Conservation (phyloP, 2,329 filamentous ascomycete genomes). For the Colletotrichum sp. region DNA sequence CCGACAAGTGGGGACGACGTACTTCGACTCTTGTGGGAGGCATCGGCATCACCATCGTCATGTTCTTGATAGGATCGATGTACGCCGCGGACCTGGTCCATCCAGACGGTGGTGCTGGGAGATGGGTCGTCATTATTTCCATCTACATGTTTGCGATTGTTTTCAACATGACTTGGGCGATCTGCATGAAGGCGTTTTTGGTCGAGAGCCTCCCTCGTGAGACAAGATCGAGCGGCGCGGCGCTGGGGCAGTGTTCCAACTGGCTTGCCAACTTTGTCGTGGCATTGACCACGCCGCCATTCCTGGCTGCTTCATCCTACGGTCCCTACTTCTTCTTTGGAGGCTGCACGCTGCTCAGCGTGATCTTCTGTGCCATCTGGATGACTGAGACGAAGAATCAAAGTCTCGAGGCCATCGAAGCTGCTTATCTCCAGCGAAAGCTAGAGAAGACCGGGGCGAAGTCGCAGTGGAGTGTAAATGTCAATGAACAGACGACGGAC, state of each 20-base stretch:
- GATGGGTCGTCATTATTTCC: slow-evolving; percentile 56
- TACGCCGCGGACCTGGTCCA: slow-evolving; percentile 50
- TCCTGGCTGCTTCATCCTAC: slow-evolving; percentile 40
- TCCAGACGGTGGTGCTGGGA: slow-evolving; percentile 36
- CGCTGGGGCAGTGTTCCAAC: slow-evolving; percentile 57
- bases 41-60: slow-evolving; percentile 50
- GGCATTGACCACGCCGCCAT: slow-evolving; percentile 46
- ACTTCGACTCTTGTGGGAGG: slow-evolving; percentile 59
- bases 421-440: background rate
- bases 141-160: slow-evolving; percentile 55
- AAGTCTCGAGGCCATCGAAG: slow-evolving; percentile 42
- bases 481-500: background rate
- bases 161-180: slow-evolving; percentile 55
- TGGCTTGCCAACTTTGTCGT: slow-evolving; percentile 54
- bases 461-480: background rate
- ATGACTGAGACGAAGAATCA: slow-evolving; percentile 49
- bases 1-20: slow-evolving; percentile 61
- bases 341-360: slow-evolving; percentile 38
- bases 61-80: slow-evolving; percentile 57
- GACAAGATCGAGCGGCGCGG: slow-evolving; percentile 59
- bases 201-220: slow-evolving; percentile 61
- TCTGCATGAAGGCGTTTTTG: slow-evolving; percentile 54
- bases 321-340: slow-evolving; percentile 53
- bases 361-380: slow-evolving; percentile 36
- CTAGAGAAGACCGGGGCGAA: background rate